Evolutionary conservation across 805 yeast species (phyloP).

Genomic region (Kodamaea jinghongensis): DNA sequence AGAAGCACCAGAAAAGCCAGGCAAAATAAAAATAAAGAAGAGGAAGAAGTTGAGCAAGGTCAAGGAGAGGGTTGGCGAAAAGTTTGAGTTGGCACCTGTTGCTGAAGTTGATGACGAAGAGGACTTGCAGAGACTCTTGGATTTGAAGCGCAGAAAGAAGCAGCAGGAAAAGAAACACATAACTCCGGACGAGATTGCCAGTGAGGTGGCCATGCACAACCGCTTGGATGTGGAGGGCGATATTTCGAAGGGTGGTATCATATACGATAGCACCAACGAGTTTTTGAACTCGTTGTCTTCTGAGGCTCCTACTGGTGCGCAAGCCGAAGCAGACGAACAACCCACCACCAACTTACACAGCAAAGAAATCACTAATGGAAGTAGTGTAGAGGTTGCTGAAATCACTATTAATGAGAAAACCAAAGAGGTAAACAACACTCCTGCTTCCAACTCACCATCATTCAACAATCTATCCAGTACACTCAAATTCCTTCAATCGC

Average conservation of each 20-base stretch:
- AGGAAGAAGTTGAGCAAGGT: slow-evolving; percentile 25
- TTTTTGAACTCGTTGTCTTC: too few relatives aligned
- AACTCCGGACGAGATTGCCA: slow-evolving; percentile 37
- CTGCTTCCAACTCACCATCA: slow-evolving; percentile 8
- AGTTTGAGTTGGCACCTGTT: slow-evolving; percentile 25
- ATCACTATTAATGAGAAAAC: too few relatives aligned
- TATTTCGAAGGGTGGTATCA: slow-evolving; percentile 12
- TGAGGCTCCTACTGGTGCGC: too few relatives aligned
- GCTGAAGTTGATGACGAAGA: slow-evolving; percentile 29
- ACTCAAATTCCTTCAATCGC: slow-evolving; percentile 24
- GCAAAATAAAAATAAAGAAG: slow-evolving; percentile 42
- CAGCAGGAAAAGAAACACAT: slow-evolving; percentile 26
- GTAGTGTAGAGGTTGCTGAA: too few relatives aligned
- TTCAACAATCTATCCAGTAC: slow-evolving; percentile 25
- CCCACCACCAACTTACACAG: too few relatives aligned
- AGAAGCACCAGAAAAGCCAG: slow-evolving; percentile 38
- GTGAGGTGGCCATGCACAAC: slow-evolving; percentile 29
- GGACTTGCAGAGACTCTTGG: slow-evolving; percentile 31
- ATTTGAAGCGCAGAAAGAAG: slow-evolving; percentile 22
- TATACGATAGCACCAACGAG: slow-evolving; percentile 39
- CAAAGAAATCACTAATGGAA: too few relatives aligned
- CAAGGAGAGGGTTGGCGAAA: slow-evolving; percentile 26
- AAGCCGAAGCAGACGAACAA: too few relatives aligned
- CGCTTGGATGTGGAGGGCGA: slow-evolving; percentile 17
- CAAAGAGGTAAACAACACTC: too few relatives aligned